Evolutionary conservation across 805 yeast genomes (phyloP).

Genomic region (Metschnikowia cerradonensis): DNA sequence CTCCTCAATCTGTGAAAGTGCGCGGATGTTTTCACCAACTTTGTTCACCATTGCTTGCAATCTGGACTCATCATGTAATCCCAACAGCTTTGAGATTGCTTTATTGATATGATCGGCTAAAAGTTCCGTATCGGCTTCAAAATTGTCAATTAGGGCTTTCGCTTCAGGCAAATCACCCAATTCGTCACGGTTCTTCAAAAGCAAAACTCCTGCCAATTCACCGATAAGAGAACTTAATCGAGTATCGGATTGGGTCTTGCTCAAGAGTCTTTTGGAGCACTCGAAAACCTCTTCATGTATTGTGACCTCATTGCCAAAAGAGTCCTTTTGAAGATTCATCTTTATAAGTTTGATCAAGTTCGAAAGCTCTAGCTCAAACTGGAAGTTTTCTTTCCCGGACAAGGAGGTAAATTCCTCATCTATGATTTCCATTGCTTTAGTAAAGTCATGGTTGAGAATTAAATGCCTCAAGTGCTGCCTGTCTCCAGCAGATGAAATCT

Average conservation of each 20-base stretch:
- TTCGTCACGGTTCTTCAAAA: slow-evolving; percentile 5
- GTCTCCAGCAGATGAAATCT: slow-evolving; percentile 4
- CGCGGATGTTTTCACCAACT: slow-evolving; percentile 29
- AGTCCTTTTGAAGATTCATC: slow-evolving; percentile 17
- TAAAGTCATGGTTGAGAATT: slow-evolving; percentile 7
- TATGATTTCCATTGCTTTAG: slow-evolving; percentile 7
- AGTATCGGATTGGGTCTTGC: neutral
- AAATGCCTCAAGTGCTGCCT: slow-evolving; percentile 6
- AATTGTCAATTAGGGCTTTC: slow-evolving; percentile 16
- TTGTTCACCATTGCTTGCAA: slow-evolving; percentile 29
- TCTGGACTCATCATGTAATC: slow-evolving; percentile 26
- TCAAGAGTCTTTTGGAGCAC: neutral
- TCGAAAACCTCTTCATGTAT: slow-evolving; percentile 12
- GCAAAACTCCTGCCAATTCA: slow-evolving; percentile 13
- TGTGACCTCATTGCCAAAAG: slow-evolving; percentile 19
- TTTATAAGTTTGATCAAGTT: slow-evolving; percentile 24
- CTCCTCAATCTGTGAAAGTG: slow-evolving; percentile 29
- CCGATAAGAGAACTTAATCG: neutral
- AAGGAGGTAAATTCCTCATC: slow-evolving; percentile 4
- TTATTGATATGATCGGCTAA: slow-evolving; percentile 22
- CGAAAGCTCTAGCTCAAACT: slow-evolving; percentile 26
- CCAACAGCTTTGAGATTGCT: slow-evolving; percentile 21
- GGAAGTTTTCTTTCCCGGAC: slow-evolving; percentile 7
- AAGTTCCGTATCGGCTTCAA: slow-evolving; percentile 20
- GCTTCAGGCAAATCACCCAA: slow-evolving; percentile 10